Base-by-base conservation (phyloP, 2,329 filamentous ascomycete species). In the Amylocarpus encephaloides region DNA sequence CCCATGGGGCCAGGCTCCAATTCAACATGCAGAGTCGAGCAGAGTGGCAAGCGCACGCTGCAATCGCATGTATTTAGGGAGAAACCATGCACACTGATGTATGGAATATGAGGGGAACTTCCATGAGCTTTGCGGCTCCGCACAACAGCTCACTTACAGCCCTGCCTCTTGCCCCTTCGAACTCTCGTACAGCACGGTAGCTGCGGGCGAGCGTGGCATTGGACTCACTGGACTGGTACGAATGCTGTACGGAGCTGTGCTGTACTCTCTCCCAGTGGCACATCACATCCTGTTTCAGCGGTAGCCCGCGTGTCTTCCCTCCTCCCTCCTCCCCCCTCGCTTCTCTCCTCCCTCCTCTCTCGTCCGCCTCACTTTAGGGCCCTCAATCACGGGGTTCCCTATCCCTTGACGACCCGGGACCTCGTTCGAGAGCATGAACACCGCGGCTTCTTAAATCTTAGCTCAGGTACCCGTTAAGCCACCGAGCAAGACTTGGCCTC, bases 281-380 rank as follows among this genome's bases (percentile, higher is more conserved):
- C 38, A 40, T 40, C 38, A 40, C 38, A 40, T 40, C 38, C 38
- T 18, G 38, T 40, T 40, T 40, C 38, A 40, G 38, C 13, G 33
- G 13, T n/a, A n/a, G 42, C 26, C 19, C 22, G 22, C 41, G 41
- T 30, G 12, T 16, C 18, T n/a, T 33, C 13, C 16, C 39, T 13
- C n/a, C n/a, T 43, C 46, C 34, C 10, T 47, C 43, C 43, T 51
- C 29, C 43, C 43, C 49, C 49, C n/a, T n/a, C n/a, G n/a, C n/a
- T n/a, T n/a, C n/a, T n/a, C n/a, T n/a, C 15, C 16, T 33, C 13
- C 16, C 39, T 13, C n/a, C n/a, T 43, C 46, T 36, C 10, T 47
- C 43, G 49, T 51, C 29, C 43, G 49, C 49, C 49, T 50, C 48
- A 50, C 43, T 46, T 46, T 36, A 19, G 26, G 26, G 22, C n/a